Percentiles rank a stretch among this genome's conserved stretches.
Conservation (phyloP, 225 moss, liverwort and hornwort species). For the Ulota crispa region DNA sequence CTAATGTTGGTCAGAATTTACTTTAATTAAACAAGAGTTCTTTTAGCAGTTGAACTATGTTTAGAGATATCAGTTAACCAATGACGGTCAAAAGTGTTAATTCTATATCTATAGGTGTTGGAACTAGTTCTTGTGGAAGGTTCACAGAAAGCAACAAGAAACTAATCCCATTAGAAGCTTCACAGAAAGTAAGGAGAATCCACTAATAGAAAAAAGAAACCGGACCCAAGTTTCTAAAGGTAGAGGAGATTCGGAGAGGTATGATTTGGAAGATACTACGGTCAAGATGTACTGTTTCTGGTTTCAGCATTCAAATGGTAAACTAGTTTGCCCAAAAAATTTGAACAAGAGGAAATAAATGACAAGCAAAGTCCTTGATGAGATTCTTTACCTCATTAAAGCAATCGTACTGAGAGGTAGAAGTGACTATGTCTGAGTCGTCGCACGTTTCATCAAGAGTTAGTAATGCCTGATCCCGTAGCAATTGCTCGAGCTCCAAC, state of each 20-base stretch:
- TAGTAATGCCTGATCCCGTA: constrained; percentile 54
- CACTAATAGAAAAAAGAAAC: not conserved
- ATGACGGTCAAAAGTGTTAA: not conserved
- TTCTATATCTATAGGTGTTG: not conserved
- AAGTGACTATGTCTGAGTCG: constrained; percentile 56
- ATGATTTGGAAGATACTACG: not conserved
- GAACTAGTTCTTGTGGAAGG: not conserved
- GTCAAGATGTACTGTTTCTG: not conserved
- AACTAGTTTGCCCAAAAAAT: not conserved
- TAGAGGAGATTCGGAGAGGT: too few species aligned
- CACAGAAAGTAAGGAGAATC: not conserved
- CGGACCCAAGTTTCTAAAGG: not conserved
- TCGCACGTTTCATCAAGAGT: constrained; percentile 54
- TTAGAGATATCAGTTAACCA: not conserved
- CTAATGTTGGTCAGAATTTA: not conserved
- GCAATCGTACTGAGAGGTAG: constrained; percentile 44
- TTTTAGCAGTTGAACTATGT: not conserved
- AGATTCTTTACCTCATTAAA: constrained; percentile 39
- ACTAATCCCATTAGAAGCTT: not conserved
- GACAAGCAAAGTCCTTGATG: not conserved
- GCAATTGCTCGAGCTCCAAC: constrained; percentile 51
- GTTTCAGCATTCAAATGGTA: not conserved
- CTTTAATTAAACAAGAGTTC: not conserved
- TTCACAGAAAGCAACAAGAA: not conserved
- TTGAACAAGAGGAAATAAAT: not conserved